These are phyloP conservation scores for Lotus japonicus DNA, from an alignment of 306 rosid genomes.

Conservation along the genomic window DNA sequence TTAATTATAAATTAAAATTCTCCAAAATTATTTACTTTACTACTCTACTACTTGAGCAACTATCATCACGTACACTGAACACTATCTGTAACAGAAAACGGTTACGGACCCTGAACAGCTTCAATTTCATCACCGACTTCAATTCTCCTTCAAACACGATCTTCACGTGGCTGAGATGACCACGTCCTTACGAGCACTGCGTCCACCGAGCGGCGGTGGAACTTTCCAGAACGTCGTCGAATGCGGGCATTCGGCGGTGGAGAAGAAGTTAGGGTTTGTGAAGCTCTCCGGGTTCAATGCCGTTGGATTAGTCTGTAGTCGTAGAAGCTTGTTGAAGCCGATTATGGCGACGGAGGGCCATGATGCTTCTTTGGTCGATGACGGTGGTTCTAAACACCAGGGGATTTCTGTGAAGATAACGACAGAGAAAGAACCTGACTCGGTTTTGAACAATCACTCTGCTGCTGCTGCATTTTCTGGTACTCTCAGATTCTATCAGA, in stretches of 20 bases:
- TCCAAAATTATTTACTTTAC: not conserved
- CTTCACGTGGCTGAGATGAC: slow-evolving; percentile 22
- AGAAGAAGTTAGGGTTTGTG: slow-evolving; percentile 26
- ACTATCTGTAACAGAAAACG: slow-evolving; percentile 16
- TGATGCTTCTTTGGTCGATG: slow-evolving; percentile 5
- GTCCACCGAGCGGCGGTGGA: slow-evolving; percentile 4
- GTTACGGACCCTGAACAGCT: slow-evolving; percentile 1
- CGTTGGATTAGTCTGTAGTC: slow-evolving; percentile 20
- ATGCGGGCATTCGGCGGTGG: slow-evolving; percentile 17
- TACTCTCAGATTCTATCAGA: slow-evolving; percentile 10
- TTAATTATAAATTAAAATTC: too few species aligned
- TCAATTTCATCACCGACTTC: not conserved
- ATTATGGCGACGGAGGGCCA: slow-evolving; percentile 34
- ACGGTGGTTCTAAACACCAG: not conserved
- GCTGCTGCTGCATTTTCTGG: slow-evolving; percentile 35
- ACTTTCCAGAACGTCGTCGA: slow-evolving; percentile 26
- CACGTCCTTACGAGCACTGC: slow-evolving; percentile 8
- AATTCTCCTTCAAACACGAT: not conserved
- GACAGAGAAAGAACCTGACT: slow-evolving; percentile 9
- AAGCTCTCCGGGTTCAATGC: slow-evolving; percentile 32
- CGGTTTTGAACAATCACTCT: slow-evolving; percentile 13
- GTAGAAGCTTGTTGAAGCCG: slow-evolving; percentile 27
- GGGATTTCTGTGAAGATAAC: slow-evolving; percentile 3
- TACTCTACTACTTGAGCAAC: too few species aligned
- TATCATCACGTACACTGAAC: too few species aligned